phyloP scores from a whole-genome alignment of 148 eudicot genomes.

The Rhododendron simsii region DNA sequence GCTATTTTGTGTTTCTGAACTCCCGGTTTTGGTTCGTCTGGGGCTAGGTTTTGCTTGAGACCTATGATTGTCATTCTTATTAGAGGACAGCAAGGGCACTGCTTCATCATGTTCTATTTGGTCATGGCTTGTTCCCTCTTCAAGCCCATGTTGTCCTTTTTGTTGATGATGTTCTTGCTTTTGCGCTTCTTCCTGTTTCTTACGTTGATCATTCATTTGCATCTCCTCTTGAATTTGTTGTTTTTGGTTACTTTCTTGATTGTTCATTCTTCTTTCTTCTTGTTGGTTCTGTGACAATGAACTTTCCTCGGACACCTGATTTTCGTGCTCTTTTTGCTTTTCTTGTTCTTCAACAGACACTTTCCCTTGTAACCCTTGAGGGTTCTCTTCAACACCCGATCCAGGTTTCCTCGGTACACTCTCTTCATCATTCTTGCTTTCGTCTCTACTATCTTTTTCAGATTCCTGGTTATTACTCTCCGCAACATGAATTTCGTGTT shows the following conservation, averaged over 20 bases:
- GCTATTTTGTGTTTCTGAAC: conserved; percentile 2
- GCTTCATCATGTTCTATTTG: conserved; percentile 28
- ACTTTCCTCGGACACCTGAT: conserved; percentile 48
- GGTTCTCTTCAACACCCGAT: conserved; percentile 22
- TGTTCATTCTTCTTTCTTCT: neutral
- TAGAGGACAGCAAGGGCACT: neutral
- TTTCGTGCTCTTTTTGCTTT: neutral
- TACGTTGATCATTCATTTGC: conserved; percentile 19
- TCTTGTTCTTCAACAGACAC: conserved; percentile 22
- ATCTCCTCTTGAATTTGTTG: conserved; percentile 8
- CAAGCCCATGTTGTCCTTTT: conserved; percentile 14
- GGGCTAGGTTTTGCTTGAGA: neutral
- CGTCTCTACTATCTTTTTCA: neutral
- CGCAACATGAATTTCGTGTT: conserved; percentile 1
- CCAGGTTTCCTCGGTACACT: neutral
- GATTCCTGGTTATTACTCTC: neutral
- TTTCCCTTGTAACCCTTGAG: conserved; percentile 26
- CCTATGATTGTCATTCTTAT: neutral
- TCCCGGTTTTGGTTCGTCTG: neutral
- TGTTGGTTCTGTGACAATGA: conserved; percentile 33
- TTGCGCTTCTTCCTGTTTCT: conserved; percentile 22
- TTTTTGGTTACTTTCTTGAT: conserved; percentile 2
- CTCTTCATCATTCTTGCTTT: neutral
- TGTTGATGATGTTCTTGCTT: conserved; percentile 8
- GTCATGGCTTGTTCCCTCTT: conserved; percentile 26